Evolutionary conservation across 2,329 filamentous ascomycete species (phyloP).

Genomic region (Bipolaris victoriae): DNA sequence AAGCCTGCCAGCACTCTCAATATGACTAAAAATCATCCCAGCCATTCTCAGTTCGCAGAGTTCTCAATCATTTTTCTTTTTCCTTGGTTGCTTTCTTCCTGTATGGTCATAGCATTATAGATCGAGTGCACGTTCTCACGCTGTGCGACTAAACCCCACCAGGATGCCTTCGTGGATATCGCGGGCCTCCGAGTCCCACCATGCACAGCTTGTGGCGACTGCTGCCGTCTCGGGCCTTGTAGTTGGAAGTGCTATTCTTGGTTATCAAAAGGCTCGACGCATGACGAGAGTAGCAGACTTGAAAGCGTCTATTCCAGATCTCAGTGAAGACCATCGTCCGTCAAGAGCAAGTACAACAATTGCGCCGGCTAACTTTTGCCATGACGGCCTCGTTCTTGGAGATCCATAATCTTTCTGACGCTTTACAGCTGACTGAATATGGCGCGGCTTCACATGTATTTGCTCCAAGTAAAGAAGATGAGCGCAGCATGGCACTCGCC

Average conservation of each 20-base stretch:
- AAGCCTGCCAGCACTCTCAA: conserved; percentile 6
- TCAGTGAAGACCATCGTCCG: conserved; percentile 58
- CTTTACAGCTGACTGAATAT: conserved; percentile 64
- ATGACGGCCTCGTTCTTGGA: not conserved
- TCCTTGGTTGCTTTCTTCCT: not conserved
- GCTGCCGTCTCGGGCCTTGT: conserved; percentile 63
- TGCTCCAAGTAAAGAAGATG: conserved; percentile 59
- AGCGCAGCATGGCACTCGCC: conserved; percentile 63
- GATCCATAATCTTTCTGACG: conserved; percentile 40
- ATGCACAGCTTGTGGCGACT: conserved; percentile 71
- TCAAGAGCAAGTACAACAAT: conserved; percentile 53
- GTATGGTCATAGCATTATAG: conserved; percentile 13
- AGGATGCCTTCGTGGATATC: conserved; percentile 56
- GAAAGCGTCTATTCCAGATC: conserved; percentile 66
- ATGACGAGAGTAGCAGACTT: conserved; percentile 62
- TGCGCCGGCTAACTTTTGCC: not conserved
- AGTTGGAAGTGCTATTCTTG: conserved; percentile 61
- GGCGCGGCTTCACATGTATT: conserved; percentile 59
- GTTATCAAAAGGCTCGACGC: conserved; percentile 62
- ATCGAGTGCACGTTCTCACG: conserved; percentile 2
- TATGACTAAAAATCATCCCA: conserved; percentile 14
- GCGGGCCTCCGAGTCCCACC: conserved; percentile 53
- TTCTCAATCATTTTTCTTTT: not conserved
- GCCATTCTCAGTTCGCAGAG: not conserved
- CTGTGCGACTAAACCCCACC: conserved; percentile 5